Evolutionary conservation across 108 stramenopile species (phyloP), one percentile per base, ranked within the genome.

Genomic region (Licmophora abbreviata): DNA sequence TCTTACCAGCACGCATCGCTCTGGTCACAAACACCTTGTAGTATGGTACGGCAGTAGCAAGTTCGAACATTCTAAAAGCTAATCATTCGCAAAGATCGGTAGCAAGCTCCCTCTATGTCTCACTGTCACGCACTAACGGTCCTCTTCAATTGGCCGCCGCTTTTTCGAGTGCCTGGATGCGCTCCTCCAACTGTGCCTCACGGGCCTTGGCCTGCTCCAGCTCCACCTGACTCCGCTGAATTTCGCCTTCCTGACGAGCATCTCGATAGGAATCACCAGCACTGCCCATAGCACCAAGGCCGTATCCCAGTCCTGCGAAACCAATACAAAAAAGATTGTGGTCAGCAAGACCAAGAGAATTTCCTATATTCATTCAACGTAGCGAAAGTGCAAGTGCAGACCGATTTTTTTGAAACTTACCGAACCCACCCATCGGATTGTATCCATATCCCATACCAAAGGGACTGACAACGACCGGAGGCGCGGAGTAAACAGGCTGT

Each of bases 161-260:
- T 29, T 31, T 24, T 57, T 76, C 74, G 15, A 76, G 48, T 24
- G 49, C 34, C 35, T 56, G 30, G 22, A 76, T 28, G 20, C 74
- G 59, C 14, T 51, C 56, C 26, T 69, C 68, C 36, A 76, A 51
- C 28, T 69, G 68, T 2, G 68, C 64, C 29, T 69, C 57, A 34
- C 60, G 59, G 22, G 32, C 24, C 33, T 44, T 44, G n/a, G 64
- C 49, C 9, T 50, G 27, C 32, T 65, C 17, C 12, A 76, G 41
- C 29, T 76, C 53, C 5, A 43, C 18, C 21, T 48, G 51, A 21
- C 51, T 50, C 27, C 54, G 33, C 23, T 29, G 61, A 37, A 76
- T 76, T 44, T 76, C 68, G 15, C 43, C 20, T 53, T 76, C 68
- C 33, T 76, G 74, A 30, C 74, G 74, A 34, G 50, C 58, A 40